Base-by-base conservation (phyloP, 148 eudicot genomes). In the Chenopodium quinoa region DNA sequence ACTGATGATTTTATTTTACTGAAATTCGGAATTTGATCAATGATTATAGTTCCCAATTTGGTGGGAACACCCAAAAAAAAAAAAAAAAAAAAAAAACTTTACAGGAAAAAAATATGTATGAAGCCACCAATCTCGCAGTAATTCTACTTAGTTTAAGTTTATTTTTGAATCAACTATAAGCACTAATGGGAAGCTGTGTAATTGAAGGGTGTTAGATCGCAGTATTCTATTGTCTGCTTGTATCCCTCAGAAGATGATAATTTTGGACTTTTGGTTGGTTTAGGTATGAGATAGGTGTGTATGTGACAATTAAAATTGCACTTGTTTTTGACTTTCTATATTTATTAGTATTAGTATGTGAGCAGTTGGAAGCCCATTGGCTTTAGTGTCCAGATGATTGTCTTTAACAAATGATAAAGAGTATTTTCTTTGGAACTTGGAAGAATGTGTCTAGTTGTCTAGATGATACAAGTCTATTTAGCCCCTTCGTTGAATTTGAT, bases 291-390 rank as follows among this genome's bases (percentile, higher is more conserved):
- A 68, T 27, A 69, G 31, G 1, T 69, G 74, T 50, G 75, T 9
- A 79, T 52, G 67, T 32, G 81, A 74, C 81, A 32, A 50, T 40
- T 16, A 52, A 3, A 23, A 25, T 58, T 34, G 23, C 82, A 80
- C 76, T 19, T 80, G 58, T 56, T 80, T 71, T 5, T 37, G 58
- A 75, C 12, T 62, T 62, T 22, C 62, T 17, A 17, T 17, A 16
- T 56, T 56, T 56, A 56, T 17, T 14, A 56, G 5, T 56, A 56
- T 17, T 14, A 56, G 5, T 56, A 14, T 56, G 22, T 56, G 19
- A 16, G 20, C 22, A 17, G 62, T 56, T 56, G 62, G 62, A 4
- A 2, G 3, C 62, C 62, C 0, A 56, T 14, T 50, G 16, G 54
- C 44, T 40, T 40, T 40, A 40, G 44, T 40, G 44, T 40, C 44